A percentile compares a stretch with the other conserved stretches of the same genome.
Conservation (phyloP, 345 rosid genomes). For the Bruguiera parviflora region DNA sequence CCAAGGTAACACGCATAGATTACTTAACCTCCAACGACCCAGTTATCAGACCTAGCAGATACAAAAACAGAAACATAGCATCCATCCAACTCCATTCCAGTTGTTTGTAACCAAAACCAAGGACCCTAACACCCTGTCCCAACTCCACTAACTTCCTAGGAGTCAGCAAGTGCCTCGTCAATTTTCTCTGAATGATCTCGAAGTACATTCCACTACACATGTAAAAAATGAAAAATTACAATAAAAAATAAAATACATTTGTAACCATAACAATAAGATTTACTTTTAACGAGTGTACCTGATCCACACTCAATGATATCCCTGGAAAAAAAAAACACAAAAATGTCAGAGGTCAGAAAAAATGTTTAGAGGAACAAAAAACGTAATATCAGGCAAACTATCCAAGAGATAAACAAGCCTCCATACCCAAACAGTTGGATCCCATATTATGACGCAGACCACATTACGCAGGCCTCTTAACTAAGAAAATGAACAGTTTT, state of each 20-base stretch:
- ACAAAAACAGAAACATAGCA: background rate
- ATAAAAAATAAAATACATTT: background rate
- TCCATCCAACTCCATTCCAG: background rate
- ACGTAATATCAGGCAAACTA: background rate
- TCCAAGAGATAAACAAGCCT: background rate
- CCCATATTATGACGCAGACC: no score
- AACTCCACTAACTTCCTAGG: slow-evolving; percentile 15
- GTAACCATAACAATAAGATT: background rate
- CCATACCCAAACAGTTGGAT: no score
- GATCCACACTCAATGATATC: slow-evolving; percentile 71
- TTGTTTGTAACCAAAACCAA: background rate
- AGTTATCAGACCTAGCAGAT: background rate
- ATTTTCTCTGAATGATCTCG: slow-evolving; percentile 54
- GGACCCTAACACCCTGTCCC: background rate
- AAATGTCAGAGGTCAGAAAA: slow-evolving; percentile 2
- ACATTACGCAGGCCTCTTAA: no score
- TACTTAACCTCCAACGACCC: background rate
- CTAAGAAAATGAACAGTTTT: no score
- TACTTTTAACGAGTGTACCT: slow-evolving; percentile 41
- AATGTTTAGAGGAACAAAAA: background rate
- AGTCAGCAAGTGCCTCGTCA: slow-evolving; percentile 55
- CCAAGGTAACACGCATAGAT: background rate
- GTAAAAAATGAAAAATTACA: background rate
- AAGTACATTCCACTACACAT: slow-evolving; percentile 63
- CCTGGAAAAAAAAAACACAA: slow-evolving; percentile 40